Percentiles rank a stretch among this genome's conserved stretches.
Evolutionary conservation across 169 alveolate species (phyloP).

Genomic region (Perkinsus olseni): DNA sequence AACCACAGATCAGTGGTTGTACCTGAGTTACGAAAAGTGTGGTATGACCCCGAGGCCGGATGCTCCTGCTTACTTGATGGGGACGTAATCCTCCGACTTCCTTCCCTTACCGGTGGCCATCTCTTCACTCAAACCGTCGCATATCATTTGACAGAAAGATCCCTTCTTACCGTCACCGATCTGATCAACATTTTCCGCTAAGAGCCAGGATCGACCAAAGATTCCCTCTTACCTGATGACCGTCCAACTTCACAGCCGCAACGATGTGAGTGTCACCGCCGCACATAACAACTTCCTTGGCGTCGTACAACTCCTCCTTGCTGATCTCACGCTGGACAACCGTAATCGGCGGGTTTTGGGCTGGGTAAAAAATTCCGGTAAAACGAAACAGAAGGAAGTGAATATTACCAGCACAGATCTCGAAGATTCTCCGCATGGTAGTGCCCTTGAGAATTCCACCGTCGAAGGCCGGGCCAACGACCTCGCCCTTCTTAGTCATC

Average conservation of each 20-base stretch:
- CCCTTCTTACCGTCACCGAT: background rate
- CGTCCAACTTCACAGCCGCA: background rate
- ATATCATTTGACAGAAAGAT: background rate
- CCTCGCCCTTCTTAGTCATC: background rate
- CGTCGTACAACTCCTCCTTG: background rate
- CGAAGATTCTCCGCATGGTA: background rate
- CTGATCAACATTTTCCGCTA: too few species aligned
- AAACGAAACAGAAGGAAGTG: background rate
- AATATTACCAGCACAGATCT: background rate
- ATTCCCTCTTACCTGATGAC: background rate
- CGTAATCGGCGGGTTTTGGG: background rate
- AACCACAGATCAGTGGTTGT: background rate
- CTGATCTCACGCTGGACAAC: background rate
- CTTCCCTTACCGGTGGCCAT: background rate
- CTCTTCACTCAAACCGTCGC: background rate
- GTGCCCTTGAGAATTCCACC: background rate
- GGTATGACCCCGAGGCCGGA: background rate
- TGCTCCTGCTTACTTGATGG: background rate
- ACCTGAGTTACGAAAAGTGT: background rate
- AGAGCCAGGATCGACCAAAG: too few species aligned
- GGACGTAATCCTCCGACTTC: background rate
- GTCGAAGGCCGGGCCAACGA: background rate
- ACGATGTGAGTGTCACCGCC: background rate
- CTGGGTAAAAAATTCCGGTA: background rate
- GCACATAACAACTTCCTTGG: background rate